Base-by-base conservation (phyloP, 2,329 filamentous ascomycete genomes). In the Amauroascus niger region DNA sequence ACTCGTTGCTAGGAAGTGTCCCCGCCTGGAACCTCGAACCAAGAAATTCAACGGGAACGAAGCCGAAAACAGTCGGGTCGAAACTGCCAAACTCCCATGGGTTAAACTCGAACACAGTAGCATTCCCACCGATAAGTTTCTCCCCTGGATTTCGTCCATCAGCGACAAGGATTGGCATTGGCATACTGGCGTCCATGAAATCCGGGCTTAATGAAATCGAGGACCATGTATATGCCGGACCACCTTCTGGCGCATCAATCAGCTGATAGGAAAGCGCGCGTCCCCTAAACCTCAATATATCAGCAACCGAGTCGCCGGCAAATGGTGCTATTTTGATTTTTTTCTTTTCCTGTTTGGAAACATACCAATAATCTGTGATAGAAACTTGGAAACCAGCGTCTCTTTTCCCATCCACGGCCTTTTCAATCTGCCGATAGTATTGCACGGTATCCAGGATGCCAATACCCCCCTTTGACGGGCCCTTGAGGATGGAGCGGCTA, bases 211-310 rank as follows among this genome's bases (percentile, higher is more conserved):
- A 64, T 6, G 82, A 79, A 60, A 90, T 86, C 2, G 87, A 93
- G 2, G 88, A 94, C 73, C 84, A 95, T 3, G 89, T 95, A 63
- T 85, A 89, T 13, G 74, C 76, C 13, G 84, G 81, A 0, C 87
- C 89, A 37, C 89, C 90, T 57, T 86, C 71, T 1, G 76, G 77
- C 5, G 80, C 85, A 64, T 91, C 86, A 65, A 95, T 79, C 46
- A 95, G 78, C 71, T 95, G 89, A 69, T 86, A 94, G 1, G 84
- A 84, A n/a, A 95, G 76, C 45, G 87, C 87, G 55, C 89, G 84
- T 26, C 87, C 87, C 75, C 64, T 66, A 43, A 20, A 57, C 16
- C 18, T 43, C 11, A 14, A 5, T 2, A 50, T 33, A 54, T 55
- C 33, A 55, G 52, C 14, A 39, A 16, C 28, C 11, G n/a, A 41